Evolutionary conservation across 768 basidiomycete genomes (phyloP), one percentile per base, ranked within the genome.

Genomic region (Amanita exitialis): DNA sequence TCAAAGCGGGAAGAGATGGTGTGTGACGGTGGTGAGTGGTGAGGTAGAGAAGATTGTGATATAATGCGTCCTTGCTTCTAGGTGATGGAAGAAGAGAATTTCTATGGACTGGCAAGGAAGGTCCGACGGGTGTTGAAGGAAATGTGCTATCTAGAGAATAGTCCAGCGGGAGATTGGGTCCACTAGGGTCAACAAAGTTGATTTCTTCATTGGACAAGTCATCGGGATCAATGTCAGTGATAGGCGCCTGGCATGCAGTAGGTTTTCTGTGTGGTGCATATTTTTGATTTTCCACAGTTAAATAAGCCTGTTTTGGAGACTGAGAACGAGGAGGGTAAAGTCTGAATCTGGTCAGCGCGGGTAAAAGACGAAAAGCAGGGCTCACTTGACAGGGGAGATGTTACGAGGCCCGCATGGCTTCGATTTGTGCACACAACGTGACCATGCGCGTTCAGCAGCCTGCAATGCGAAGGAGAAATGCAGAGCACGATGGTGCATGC

Each of bases 361-460:
- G 18, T 2, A 28, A 28, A 27, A n/a, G 43, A 44, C 50, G 36
- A 54, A 54, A 18, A 21, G 9, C 21, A 10, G 18, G 8, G 20
- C 39, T 21, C 39, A 41, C 39, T 18, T 21, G 39, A 21, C 10
- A 12, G 13, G 9, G 30, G 30, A 30, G 3, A 25, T 8, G 49
- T 42, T 30, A 30, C 27, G 35, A 43, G 37, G 42, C 25, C 23
- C 10, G 43, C 10, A 13, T 7, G 34, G 28, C 30, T 20, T 20
- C 0, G 43, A n/a, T 16, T 20, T 37, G 27, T 34, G 32, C 30
- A 27, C 20, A 35, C 15, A 62, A 49, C 68, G 66, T 23, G 62
- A 56, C 69, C 75, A 81, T 43, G 77, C 78, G 45, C 71, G 72
- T 55, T 68, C 68, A 16, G 78, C 78, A 51, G 76, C 77, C 50